phyloP scores from a whole-genome alignment of 2,329 filamentous ascomycete genomes.

The Aureobasidium sp. region DNA sequence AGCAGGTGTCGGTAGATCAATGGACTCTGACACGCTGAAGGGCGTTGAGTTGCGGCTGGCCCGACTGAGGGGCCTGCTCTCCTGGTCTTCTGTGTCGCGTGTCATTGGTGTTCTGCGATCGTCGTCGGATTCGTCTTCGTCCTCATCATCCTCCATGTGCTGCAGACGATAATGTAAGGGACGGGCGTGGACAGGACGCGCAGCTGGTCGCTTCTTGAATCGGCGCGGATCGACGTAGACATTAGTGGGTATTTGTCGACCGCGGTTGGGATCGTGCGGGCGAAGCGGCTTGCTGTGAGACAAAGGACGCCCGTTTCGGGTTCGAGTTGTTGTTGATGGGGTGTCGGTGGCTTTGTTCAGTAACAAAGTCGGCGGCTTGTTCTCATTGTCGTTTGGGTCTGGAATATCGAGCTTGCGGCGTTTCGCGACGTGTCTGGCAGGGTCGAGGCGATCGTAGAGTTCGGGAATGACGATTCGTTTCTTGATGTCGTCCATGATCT shows the following conservation, averaged over 20 bases:
- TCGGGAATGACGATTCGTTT: slow-evolving; percentile 74
- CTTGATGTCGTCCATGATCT: slow-evolving; percentile 81
- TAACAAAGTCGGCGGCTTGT: slow-evolving; percentile 40
- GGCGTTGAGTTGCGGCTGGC: slow-evolving; percentile 45
- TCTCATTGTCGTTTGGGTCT: slow-evolving; percentile 50
- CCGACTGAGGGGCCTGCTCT: slow-evolving; percentile 72
- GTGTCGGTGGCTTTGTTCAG: slow-evolving; percentile 48
- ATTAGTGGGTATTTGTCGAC: slow-evolving; percentile 32
- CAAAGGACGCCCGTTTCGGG: slow-evolving; percentile 32
- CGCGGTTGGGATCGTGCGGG: slow-evolving; percentile 35
- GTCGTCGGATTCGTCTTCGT: slow-evolving; percentile 73
- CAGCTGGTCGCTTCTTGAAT: slow-evolving; percentile 42
- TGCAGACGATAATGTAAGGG: slow-evolving; percentile 74
- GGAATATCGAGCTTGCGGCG: slow-evolving; percentile 69
- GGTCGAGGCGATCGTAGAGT: slow-evolving; percentile 73
- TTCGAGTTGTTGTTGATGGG: slow-evolving; percentile 55
- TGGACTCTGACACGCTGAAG: slow-evolving; percentile 41
- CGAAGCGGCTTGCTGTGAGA: slow-evolving; percentile 33
- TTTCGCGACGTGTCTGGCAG: slow-evolving; percentile 69
- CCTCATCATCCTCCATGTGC: slow-evolving; percentile 54
- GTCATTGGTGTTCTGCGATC: slow-evolving; percentile 57
- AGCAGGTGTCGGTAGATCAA: slow-evolving; percentile 20
- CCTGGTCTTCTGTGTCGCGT: slow-evolving; percentile 75
- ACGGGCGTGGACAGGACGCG: slow-evolving; percentile 51
- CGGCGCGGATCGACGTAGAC: slow-evolving; percentile 50